Evolutionary conservation across 176 grass and related monocot genomes (phyloP).

Genomic region (Neostapfia colusana): DNA sequence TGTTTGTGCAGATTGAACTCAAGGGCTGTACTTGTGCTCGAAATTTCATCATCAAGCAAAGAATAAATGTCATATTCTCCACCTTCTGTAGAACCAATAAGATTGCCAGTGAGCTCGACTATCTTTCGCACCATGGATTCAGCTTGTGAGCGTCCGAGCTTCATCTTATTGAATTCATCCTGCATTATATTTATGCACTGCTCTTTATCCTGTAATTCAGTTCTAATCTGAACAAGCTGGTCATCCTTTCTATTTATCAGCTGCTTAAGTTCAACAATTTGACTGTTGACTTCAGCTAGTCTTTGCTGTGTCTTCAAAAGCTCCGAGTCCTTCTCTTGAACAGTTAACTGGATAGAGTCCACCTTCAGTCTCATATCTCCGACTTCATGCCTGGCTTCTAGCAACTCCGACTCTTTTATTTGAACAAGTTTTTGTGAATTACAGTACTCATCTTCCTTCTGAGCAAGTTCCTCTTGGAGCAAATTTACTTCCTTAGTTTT

Average conservation of each 20-base stretch:
- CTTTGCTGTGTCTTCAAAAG: slow-evolving; percentile 52
- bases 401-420: slow-evolving; percentile 66
- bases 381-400: slow-evolving; percentile 68
- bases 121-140: slow-evolving; percentile 57
- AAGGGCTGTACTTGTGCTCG: slow-evolving; percentile 37
- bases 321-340: slow-evolving; percentile 70
- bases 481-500: slow-evolving; percentile 60
- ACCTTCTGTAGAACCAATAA: slow-evolving; percentile 49
- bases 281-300: slow-evolving; percentile 47
- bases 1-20: slow-evolving; percentile 53
- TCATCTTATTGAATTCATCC: slow-evolving; percentile 53
- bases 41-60: slow-evolving; percentile 52
- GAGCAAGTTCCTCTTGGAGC: slow-evolving; percentile 61
- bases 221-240: slow-evolving; percentile 52
- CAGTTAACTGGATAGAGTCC: slow-evolving; percentile 49
- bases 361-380: slow-evolving; percentile 74
- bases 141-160: slow-evolving; percentile 49
- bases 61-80: slow-evolving; percentile 40
- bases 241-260: slow-evolving; percentile 57
- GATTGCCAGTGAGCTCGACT: slow-evolving; percentile 54
- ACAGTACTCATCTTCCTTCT: slow-evolving; percentile 55
- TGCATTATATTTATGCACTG: slow-evolving; percentile 38
- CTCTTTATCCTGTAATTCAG: slow-evolving; percentile 57
- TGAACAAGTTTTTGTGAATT: slow-evolving; percentile 62
- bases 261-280: slow-evolving; percentile 48